These are phyloP conservation scores for Sextonia rubra DNA, from an alignment of 164 flowering plant species.

Conservation along the genomic window DNA sequence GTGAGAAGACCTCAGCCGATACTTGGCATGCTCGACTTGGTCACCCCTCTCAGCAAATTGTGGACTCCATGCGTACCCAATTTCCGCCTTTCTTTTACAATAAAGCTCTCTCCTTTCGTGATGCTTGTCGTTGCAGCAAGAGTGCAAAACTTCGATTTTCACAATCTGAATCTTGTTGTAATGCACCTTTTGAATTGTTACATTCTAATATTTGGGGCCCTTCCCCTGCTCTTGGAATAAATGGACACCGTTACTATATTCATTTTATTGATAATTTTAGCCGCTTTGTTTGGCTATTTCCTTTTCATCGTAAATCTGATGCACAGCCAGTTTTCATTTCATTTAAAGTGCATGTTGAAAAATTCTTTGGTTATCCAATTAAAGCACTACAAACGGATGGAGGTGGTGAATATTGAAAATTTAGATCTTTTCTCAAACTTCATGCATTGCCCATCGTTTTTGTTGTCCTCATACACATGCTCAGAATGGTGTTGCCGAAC, in stretches of 20 bases:
- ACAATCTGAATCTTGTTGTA: background rate
- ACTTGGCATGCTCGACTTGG: background rate
- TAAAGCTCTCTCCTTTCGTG: background rate
- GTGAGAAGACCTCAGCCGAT: background rate
- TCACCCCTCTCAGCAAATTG: background rate
- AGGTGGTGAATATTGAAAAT: background rate
- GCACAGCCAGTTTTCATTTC: background rate
- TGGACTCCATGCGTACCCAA: background rate
- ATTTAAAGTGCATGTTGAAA: background rate
- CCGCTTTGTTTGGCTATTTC: background rate
- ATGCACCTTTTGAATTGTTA: background rate
- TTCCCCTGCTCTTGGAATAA: background rate
- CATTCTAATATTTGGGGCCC: background rate
- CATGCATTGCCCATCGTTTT: background rate
- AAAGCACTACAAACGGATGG: background rate
- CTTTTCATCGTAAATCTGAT: background rate
- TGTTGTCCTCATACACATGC: background rate
- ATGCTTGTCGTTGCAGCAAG: background rate
- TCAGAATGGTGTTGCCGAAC: background rate
- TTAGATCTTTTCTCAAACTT: background rate
- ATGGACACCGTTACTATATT: background rate
- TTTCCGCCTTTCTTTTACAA: background rate
- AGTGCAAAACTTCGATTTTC: background rate
- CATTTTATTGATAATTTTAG: background rate
- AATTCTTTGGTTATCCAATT: background rate